Conservation (phyloP, 352 stramenopile species). For the Pythium coloratum region DNA sequence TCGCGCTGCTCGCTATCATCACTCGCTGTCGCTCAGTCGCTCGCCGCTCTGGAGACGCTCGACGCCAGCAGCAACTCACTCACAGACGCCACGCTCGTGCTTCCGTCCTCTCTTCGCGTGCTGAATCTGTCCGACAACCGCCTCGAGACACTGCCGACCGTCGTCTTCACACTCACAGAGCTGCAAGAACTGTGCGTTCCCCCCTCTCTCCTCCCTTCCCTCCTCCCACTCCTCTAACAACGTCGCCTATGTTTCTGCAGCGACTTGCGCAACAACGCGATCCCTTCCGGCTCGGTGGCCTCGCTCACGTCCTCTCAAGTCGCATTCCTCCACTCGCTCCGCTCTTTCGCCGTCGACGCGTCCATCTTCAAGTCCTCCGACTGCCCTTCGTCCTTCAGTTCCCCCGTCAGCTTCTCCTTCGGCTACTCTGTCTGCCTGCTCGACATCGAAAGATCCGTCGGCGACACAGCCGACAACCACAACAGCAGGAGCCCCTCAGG, state of each 20-base stretch:
- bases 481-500: background rate
- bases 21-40: background rate
- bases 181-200: conserved; percentile 21
- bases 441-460: background rate
- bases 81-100: background rate
- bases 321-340: conserved; percentile 18
- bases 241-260: background rate
- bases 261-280: conserved; percentile 21
- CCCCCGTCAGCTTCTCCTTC: conserved; percentile 5
- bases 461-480: background rate
- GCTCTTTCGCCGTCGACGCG: conserved; percentile 13
- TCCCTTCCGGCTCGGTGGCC: background rate
- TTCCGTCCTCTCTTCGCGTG: conserved; percentile 9
- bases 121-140: conserved; percentile 23
- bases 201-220: background rate
- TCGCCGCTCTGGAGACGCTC: conserved; percentile 9
- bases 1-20: conserved; percentile 15
- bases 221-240: background rate
- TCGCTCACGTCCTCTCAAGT: conserved; percentile 11
- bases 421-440: conserved; percentile 15
- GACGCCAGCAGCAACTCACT: conserved; percentile 23
- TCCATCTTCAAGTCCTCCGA: conserved; percentile 14
- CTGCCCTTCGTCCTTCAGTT: conserved; percentile 6
- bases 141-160: conserved; percentile 10
- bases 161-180: conserved; percentile 13